Percentiles rank a stretch among this genome's conserved stretches.
phyloP scores from a whole-genome alignment of 163 green algal genomes.

The Scenedesmus sp. region DNA sequence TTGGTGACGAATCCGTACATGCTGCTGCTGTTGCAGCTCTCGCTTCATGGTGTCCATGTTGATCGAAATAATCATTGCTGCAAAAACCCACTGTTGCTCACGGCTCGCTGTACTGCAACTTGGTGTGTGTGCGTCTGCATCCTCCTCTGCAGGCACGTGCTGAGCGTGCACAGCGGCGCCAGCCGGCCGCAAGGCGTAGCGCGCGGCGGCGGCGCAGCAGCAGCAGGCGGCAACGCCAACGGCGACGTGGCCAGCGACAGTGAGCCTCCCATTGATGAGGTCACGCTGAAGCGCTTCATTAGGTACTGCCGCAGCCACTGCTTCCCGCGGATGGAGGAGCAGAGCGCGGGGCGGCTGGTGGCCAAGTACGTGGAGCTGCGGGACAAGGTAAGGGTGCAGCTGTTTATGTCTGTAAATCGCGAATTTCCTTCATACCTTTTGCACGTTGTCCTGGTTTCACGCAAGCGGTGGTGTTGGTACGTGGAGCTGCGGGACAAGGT shows the following conservation, averaged over 20 bases:
- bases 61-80: too few species aligned
- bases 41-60: too few species aligned
- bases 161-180: conserved; percentile 82
- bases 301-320: conserved; percentile 88
- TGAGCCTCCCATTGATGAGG: conserved; percentile 37
- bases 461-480: conserved; percentile 18
- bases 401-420: too few species aligned
- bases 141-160: conserved; percentile 71
- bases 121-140: too few species aligned
- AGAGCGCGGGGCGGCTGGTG: conserved; percentile 78
- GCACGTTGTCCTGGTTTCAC: too few species aligned
- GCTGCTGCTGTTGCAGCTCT: too few species aligned
- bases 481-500: neutral
- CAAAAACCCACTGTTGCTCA: neutral
- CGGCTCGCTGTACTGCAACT: neutral
- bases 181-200: conserved; percentile 39
- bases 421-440: too few species aligned
- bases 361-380: conserved; percentile 94
- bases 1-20: too few species aligned
- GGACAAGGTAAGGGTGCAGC: conserved; percentile 63
- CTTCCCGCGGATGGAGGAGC: conserved; percentile 84
- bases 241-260: neutral
- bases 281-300: conserved; percentile 95
- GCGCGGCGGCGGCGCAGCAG: neutral
- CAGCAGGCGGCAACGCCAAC: neutral